Evolutionary conservation across 495 filamentous ascomycete species (phyloP).

Genomic region (Neurospora terricola): DNA sequence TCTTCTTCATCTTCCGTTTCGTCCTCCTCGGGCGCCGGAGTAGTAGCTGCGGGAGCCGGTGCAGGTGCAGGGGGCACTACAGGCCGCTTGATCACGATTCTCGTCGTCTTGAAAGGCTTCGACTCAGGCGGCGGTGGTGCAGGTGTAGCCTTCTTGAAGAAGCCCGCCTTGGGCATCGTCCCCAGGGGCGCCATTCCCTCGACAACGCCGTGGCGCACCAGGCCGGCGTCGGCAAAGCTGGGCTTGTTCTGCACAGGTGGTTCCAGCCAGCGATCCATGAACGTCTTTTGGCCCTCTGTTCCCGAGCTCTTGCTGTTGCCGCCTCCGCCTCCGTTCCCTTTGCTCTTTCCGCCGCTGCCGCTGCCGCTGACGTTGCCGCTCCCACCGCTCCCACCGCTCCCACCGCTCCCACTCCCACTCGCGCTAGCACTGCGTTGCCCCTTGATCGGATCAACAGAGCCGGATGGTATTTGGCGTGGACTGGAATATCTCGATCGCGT

Average conservation of each 20-base stretch:
- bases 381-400: not conserved
- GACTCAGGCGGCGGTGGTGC: constrained; percentile 10
- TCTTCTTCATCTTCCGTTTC: constrained; percentile 23
- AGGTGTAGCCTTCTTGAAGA: constrained; percentile 30
- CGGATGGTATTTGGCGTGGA: constrained; percentile 32
- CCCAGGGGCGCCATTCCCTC: constrained; percentile 64
- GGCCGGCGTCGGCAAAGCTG: constrained; percentile 59
- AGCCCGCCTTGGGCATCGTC: constrained; percentile 43
- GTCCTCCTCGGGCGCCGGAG: constrained; percentile 20
- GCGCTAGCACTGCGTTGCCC: constrained; percentile 3
- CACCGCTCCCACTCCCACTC: not conserved
- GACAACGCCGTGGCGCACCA: constrained; percentile 52
- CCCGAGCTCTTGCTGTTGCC: constrained; percentile 15
- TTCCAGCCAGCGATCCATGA: constrained; percentile 58
- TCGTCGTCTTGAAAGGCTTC: constrained; percentile 6
- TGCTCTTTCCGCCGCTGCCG: not conserved
- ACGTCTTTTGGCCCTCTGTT: constrained; percentile 22
- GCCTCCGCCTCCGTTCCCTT: not conserved
- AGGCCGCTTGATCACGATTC: constrained; percentile 32
- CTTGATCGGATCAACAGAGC: constrained; percentile 24
- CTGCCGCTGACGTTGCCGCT: not conserved
- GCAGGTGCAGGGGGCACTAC: constrained; percentile 6
- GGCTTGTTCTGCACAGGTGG: constrained; percentile 57
- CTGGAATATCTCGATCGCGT: constrained; percentile 47
- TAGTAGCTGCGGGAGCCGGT: not conserved